Evolutionary conservation across 2,329 filamentous ascomycete genomes (phyloP).

Genomic region (Byssochlamys sp.): DNA sequence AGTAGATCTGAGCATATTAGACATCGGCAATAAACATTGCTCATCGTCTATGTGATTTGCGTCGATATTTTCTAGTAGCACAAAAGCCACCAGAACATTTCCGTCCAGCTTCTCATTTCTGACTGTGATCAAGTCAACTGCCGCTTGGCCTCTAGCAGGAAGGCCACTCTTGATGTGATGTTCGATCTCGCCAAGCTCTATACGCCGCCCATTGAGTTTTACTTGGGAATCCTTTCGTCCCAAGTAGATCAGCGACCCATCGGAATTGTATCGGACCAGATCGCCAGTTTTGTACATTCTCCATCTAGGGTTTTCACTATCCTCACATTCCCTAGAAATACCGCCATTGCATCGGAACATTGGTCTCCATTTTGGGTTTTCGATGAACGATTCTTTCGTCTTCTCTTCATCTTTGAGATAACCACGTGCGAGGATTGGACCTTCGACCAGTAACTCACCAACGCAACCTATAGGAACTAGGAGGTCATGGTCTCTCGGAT

Average conservation of each 20-base stretch:
- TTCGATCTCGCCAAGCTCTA: constrained; percentile 45
- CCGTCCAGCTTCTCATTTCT: background rate
- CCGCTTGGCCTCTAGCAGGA: constrained; percentile 10
- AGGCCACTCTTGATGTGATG: constrained; percentile 15
- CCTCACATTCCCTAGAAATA: background rate
- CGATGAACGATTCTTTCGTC: constrained; percentile 11
- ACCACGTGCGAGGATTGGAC: constrained; percentile 28
- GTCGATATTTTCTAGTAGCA: constrained; percentile 6
- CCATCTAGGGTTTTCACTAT: background rate
- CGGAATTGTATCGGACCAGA: constrained; percentile 12
- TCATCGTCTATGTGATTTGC: background rate
- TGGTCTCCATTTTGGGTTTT: constrained; percentile 13
- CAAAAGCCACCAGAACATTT: constrained; percentile 13
- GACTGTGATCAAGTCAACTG: constrained; percentile 10
- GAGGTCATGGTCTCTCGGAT: constrained; percentile 10
- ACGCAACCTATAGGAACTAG: constrained; percentile 27
- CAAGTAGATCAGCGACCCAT: constrained; percentile 12
- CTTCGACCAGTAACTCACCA: constrained; percentile 34
- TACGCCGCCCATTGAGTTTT: constrained; percentile 52
- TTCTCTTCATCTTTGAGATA: constrained; percentile 20
- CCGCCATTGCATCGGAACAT: background rate
- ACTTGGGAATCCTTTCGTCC: constrained; percentile 50
- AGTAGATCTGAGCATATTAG: background rate
- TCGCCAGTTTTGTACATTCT: constrained; percentile 20
- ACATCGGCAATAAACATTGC: constrained; percentile 3